Conservation (phyloP, 768 basidiomycete species). For the Amanita rubescens region DNA sequence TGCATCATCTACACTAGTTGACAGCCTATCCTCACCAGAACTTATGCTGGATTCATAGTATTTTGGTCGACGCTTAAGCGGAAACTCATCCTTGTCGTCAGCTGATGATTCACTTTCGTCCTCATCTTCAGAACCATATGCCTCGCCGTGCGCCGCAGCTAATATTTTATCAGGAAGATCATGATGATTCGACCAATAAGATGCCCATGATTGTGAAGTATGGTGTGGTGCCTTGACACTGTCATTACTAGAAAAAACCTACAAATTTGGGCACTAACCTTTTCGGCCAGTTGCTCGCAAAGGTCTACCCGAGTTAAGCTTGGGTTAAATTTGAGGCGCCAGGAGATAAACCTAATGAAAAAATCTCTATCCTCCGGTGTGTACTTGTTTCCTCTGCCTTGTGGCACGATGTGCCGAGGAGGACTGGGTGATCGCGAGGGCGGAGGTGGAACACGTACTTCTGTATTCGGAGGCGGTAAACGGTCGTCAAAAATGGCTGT, state of each 20-base stretch:
- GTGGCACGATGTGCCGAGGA: slow-evolving; percentile 41
- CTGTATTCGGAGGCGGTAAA: slow-evolving; percentile 54
- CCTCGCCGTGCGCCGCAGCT: slow-evolving; percentile 33
- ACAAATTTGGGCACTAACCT: slow-evolving; percentile 29
- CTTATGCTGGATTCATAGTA: slow-evolving; percentile 12
- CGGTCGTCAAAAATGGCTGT: slow-evolving; percentile 38
- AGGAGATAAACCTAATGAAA: slow-evolving; percentile 59
- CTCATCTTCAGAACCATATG: slow-evolving; percentile 18
- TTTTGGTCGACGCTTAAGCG: slow-evolving; percentile 19
- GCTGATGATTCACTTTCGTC: slow-evolving; percentile 16
- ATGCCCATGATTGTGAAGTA: slow-evolving; percentile 50
- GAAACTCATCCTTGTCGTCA: slow-evolving; percentile 9
- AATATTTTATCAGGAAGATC: slow-evolving; percentile 63
- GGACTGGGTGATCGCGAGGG: slow-evolving; percentile 68
- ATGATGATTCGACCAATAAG: slow-evolving; percentile 61
- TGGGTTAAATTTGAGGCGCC: slow-evolving; percentile 51
- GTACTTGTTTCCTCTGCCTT: slow-evolving; percentile 51
- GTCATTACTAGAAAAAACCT: slow-evolving; percentile 2
- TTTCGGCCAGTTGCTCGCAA: slow-evolving; percentile 46
- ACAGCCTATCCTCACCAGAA: slow-evolving; percentile 17
- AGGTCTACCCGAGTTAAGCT: slow-evolving; percentile 45
- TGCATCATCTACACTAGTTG: slow-evolving; percentile 17
- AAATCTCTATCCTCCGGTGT: slow-evolving; percentile 60
- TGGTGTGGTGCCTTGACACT: slow-evolving; percentile 57
- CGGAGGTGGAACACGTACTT: slow-evolving; percentile 51